Percentiles rank a stretch among this genome's conserved stretches.
phyloP scores from a whole-genome alignment of 441 rosid genomes.

The Theobroma grandiflorum region DNA sequence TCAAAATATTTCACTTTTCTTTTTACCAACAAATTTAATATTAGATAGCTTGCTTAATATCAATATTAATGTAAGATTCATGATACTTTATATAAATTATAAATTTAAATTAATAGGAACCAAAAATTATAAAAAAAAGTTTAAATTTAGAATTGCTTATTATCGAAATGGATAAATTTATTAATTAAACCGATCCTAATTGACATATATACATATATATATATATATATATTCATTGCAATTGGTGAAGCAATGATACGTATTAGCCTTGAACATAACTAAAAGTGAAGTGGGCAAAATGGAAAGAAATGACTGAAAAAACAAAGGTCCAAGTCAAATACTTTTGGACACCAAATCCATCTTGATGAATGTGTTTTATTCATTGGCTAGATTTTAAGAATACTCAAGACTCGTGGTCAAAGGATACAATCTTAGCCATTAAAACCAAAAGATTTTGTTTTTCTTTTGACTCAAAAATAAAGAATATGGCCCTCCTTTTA shows the following conservation, averaged over 20 bases:
- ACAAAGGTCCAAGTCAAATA: background rate
- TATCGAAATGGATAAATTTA: background rate
- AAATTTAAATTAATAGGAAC: too few relatives aligned
- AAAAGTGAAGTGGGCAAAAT: too few relatives aligned
- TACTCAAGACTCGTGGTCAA: background rate
- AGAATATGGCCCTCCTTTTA: background rate
- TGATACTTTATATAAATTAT: too few relatives aligned
- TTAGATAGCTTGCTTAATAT: too few relatives aligned
- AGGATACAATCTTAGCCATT: background rate
- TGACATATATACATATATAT: background rate
- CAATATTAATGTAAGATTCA: too few relatives aligned
- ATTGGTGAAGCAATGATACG: background rate
- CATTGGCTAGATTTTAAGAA: background rate
- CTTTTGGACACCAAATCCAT: background rate
- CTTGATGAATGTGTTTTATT: background rate
- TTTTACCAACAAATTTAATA: too few relatives aligned
- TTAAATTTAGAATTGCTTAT: background rate
- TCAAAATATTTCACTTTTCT: too few relatives aligned
- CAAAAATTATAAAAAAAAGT: too few relatives aligned
- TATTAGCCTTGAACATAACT: background rate
- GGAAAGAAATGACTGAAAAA: background rate
- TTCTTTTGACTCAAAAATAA: too few relatives aligned
- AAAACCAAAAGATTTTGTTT: background rate
- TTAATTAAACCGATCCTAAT: too few relatives aligned
- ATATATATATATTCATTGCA: background rate